A percentile compares a stretch with the other conserved stretches of the same genome.
Evolutionary conservation across 202 grass and related monocot genomes (phyloP).

Genomic region (Zizania palustris): DNA sequence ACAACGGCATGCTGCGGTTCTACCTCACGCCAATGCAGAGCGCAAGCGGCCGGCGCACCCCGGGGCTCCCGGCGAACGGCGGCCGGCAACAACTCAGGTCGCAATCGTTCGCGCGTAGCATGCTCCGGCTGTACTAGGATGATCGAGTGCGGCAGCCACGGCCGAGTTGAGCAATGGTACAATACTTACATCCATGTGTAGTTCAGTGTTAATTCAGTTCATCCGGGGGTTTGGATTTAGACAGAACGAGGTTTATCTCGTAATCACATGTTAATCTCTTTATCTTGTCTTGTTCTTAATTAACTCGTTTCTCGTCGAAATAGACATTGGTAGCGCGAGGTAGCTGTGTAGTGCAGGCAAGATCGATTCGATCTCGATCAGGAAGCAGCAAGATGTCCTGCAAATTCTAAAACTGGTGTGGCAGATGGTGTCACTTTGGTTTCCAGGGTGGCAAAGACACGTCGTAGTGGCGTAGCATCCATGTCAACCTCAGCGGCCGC

Average conservation of each 20-base stretch:
- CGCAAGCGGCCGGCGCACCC: conserved; percentile 56
- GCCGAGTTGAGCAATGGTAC: conserved; percentile 37
- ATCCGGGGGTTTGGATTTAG: conserved; percentile 44
- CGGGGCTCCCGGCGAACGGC: conserved; percentile 45
- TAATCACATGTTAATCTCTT: neutral
- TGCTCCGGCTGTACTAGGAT: conserved; percentile 76
- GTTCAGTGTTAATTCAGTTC: conserved; percentile 41
- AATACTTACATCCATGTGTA: conserved; percentile 53
- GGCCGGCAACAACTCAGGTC: conserved; percentile 61
- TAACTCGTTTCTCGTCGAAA: neutral
- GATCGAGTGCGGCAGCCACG: neutral
- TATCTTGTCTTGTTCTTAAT: neutral
- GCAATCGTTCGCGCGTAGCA: conserved; percentile 65
- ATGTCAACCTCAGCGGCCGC: no score
- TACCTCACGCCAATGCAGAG: conserved; percentile 82
- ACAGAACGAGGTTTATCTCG: conserved; percentile 37
- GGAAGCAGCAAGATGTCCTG: no score
- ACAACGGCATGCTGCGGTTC: conserved; percentile 82
- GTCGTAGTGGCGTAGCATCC: no score
- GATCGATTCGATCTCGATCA: no score
- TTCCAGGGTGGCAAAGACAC: no score
- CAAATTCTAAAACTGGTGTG: no score
- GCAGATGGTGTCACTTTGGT: no score
- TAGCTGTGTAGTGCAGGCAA: neutral
- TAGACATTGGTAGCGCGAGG: neutral